These are phyloP conservation scores for Ceratopteris richardii DNA, from an alignment of 75 land plant species.

Conservation along the genomic window DNA sequence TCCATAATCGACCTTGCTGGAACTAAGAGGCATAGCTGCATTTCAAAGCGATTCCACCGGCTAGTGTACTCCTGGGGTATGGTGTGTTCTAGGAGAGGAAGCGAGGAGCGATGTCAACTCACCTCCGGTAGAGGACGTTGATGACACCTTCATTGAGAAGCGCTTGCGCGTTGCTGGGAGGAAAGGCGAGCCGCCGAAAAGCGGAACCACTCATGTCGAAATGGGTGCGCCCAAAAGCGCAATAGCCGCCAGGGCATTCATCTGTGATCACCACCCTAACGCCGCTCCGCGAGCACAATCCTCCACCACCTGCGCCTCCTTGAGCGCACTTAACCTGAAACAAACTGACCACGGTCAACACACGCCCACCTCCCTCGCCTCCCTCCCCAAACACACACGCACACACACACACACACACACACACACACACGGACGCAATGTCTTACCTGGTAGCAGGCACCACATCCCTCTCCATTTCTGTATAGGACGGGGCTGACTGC, in stretches of 20 bases:
- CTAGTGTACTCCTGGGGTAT: no score
- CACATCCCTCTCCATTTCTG: conserved; percentile 69
- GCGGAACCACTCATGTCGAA: conserved; percentile 93
- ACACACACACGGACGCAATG: no score
- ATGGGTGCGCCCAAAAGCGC: conserved; percentile 49
- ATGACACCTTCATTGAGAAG: conserved; percentile 71
- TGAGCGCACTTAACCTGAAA: conserved; percentile 70
- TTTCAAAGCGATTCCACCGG: no score
- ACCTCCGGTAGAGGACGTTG: conserved; percentile 55
- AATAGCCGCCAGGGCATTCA: conserved; percentile 89
- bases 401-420: no score
- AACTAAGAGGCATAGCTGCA: no score
- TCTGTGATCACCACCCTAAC: conserved; percentile 73
- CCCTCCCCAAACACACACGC: no score
- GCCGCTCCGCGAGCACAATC: conserved; percentile 44
- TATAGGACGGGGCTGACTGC: conserved; percentile 74
- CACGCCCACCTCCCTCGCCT: no score
- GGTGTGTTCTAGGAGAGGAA: no score
- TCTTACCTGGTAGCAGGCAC: conserved; percentile 57
- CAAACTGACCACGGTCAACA: no score
- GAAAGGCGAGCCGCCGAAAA: conserved; percentile 64
- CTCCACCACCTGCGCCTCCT: no score
- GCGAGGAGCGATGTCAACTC: no score
- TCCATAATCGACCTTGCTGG: no score
- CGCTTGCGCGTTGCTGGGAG: conserved; percentile 16